phyloP scores from a whole-genome alignment of 2,329 filamentous ascomycete genomes.

The Colletotrichum lini region DNA sequence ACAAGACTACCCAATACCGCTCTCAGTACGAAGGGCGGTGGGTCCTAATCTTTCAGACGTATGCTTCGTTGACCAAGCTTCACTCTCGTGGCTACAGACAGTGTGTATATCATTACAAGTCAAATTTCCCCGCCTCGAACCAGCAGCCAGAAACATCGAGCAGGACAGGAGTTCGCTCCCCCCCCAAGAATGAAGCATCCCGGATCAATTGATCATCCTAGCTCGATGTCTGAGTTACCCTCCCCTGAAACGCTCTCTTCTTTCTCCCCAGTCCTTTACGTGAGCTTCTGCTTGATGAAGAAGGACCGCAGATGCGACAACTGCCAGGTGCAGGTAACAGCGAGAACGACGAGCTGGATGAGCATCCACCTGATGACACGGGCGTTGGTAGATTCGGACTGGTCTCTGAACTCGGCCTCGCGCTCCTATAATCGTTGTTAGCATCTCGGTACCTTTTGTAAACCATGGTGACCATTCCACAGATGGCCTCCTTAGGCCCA shows the following conservation, averaged over 20 bases:
- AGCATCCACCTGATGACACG: conserved; percentile 95
- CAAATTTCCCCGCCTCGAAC: conserved; percentile 14
- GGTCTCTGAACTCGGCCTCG: conserved; percentile 97
- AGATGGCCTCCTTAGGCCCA: neutral
- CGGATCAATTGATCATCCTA: conserved; percentile 8
- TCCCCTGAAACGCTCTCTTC: conserved; percentile 11
- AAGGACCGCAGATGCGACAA: conserved; percentile 94
- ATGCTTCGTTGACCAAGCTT: conserved; percentile 38
- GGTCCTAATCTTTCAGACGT: conserved; percentile 26
- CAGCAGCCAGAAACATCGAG: conserved; percentile 8
- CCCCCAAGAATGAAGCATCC: conserved; percentile 4
- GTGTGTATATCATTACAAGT: conserved; percentile 42
- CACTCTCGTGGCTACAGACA: conserved; percentile 37
- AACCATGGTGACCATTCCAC: neutral
- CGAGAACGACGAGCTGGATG: conserved; percentile 88
- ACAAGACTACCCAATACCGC: no score
- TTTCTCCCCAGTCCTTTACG: conserved; percentile 65
- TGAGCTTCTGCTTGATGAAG: conserved; percentile 99
- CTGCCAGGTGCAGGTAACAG: conserved; percentile 95
- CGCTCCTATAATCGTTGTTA: conserved; percentile 77
- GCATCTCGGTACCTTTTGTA: neutral
- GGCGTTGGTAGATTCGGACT: conserved; percentile 92
- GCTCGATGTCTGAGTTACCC: conserved; percentile 17
- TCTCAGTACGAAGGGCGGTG: neutral
- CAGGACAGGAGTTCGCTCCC: neutral